Evolutionary conservation across 2,329 filamentous ascomycete genomes (phyloP).

Genomic region (Alternaria alternata): DNA sequence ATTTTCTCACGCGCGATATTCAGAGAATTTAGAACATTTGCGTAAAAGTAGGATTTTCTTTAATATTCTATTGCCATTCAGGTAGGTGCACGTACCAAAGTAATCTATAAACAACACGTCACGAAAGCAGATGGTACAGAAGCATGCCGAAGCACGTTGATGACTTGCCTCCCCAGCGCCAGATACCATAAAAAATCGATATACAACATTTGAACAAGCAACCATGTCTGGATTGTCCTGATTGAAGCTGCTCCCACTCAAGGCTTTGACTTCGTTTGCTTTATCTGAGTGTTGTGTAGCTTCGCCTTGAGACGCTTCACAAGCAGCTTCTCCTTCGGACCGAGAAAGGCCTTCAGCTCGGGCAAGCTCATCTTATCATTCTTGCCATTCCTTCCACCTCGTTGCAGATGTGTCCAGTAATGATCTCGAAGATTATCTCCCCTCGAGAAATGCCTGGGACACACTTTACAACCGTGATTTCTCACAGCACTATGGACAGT

Average conservation of each 20-base stretch:
- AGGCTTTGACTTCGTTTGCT: neutral
- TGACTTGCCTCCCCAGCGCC: conserved; percentile 19
- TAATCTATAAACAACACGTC: conserved; percentile 1
- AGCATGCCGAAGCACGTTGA: conserved; percentile 3
- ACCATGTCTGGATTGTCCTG: neutral
- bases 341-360: conserved; percentile 27
- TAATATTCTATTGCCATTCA: neutral
- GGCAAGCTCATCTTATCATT: conserved; percentile 27
- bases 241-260: neutral
- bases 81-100: neutral
- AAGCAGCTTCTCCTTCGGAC: conserved; percentile 26
- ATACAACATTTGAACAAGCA: neutral
- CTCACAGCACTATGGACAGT: conserved; percentile 23
- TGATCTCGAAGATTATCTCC: conserved; percentile 36
- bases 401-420: conserved; percentile 35
- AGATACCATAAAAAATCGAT: neutral
- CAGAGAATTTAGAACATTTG: neutral
- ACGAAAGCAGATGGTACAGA: neutral
- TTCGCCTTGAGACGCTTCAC: conserved; percentile 21
- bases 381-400: conserved; percentile 27
- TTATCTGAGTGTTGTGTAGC: neutral
- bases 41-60: neutral
- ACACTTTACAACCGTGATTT: conserved; percentile 25
- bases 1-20: too few species aligned
- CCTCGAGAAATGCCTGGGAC: conserved; percentile 25